Evolutionary conservation across 768 basidiomycete species (phyloP).

Genomic region (Paxillus involutus): DNA sequence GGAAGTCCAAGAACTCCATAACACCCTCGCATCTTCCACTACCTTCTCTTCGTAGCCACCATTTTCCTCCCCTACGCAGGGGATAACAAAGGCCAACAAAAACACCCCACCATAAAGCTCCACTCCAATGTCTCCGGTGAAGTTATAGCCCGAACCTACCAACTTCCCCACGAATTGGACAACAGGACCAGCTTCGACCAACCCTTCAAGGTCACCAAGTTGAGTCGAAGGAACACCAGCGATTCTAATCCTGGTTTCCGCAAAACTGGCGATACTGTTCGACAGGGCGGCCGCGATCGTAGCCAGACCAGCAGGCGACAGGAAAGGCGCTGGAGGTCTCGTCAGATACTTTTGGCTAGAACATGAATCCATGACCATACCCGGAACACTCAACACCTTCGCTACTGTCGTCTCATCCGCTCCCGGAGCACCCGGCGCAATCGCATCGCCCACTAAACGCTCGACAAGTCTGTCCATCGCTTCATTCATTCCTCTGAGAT

Average conservation of each 20-base stretch:
- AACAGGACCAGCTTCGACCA: neutral
- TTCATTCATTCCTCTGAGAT: constrained; percentile 42
- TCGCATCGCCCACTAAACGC: constrained; percentile 9
- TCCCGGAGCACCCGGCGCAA: neutral
- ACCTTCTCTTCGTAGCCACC: neutral
- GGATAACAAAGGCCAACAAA: constrained; percentile 22
- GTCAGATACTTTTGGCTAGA: neutral
- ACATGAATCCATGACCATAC: constrained; percentile 5
- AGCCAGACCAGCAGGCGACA: constrained; percentile 18
- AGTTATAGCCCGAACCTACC: constrained; percentile 18
- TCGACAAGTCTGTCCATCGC: constrained; percentile 47
- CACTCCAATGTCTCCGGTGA: constrained; percentile 16
- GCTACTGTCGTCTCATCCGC: neutral
- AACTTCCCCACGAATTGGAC: constrained; percentile 16
- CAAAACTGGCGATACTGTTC: constrained; percentile 11
- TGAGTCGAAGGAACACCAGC: constrained; percentile 8
- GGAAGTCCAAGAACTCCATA: constrained; percentile 33
- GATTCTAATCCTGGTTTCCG: constrained; percentile 10
- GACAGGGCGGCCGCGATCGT: constrained; percentile 18
- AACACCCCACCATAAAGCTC: constrained; percentile 21
- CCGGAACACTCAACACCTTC: constrained; percentile 17
- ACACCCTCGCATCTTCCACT: constrained; percentile 19
- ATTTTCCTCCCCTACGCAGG: constrained; percentile 5
- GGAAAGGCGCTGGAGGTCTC: constrained; percentile 14
- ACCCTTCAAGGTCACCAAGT: neutral